Percentiles rank a stretch among this genome's conserved stretches.
Conservation (phyloP, 1,284 basidiomycete genomes). For the Ganoderma sp. region DNA sequence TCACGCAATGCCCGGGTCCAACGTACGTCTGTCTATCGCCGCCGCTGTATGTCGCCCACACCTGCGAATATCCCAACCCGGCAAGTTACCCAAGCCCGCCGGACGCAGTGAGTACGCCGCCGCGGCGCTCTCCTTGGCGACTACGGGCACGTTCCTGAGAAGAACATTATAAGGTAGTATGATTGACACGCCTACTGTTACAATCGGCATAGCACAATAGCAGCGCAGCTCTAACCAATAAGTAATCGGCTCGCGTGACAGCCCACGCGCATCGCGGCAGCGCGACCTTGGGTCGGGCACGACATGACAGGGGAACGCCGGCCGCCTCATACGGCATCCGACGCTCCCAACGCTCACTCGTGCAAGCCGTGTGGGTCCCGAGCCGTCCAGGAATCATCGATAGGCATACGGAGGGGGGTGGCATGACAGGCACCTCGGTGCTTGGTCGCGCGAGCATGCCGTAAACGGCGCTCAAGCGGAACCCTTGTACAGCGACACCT, state of each 20-base stretch:
- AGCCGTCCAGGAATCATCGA: background rate
- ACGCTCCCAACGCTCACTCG: background rate
- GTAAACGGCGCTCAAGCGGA: conserved; percentile 5
- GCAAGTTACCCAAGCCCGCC: background rate
- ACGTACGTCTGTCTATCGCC: background rate
- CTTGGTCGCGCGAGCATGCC: conserved; percentile 4
- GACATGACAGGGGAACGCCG: background rate
- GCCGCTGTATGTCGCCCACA: background rate
- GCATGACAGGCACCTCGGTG: conserved; percentile 7
- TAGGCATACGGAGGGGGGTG: background rate
- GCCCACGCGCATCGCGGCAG: conserved; percentile 1
- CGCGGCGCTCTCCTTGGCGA: background rate
- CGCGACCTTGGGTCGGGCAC: background rate
- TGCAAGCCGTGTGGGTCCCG: background rate
- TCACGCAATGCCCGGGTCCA: background rate
- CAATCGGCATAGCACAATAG: conserved; percentile 22
- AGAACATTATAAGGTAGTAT: conserved; percentile 5
- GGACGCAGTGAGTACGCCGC: background rate
- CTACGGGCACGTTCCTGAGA: conserved; percentile 5
- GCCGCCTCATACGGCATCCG: background rate
- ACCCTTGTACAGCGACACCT: conserved; percentile 23
- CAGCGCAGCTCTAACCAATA: conserved; percentile 1
- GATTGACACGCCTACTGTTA: conserved; percentile 18
- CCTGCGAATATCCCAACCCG: background rate
- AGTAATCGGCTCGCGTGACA: background rate